phyloP scores from a whole-genome alignment of 179 eudicot species.

The Carnegiea gigantea region DNA sequence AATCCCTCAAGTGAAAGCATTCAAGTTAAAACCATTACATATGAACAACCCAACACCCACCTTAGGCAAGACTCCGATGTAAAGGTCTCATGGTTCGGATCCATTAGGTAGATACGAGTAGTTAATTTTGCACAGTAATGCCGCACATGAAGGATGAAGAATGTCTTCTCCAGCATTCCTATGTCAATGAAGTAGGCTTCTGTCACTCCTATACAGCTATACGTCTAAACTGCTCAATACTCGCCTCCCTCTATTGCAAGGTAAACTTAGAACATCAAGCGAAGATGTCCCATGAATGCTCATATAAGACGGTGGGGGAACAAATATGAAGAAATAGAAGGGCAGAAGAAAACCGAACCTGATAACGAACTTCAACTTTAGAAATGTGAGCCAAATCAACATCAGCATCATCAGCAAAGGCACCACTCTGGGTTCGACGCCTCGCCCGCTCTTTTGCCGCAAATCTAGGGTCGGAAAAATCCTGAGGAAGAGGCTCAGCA shows the following conservation, averaged over 20 bases:
- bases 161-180: not conserved
- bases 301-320: no score
- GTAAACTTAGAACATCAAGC: no score
- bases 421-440: constrained; percentile 49
- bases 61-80: not conserved
- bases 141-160: not conserved
- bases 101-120: not conserved
- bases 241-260: not conserved
- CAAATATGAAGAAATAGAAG: not conserved
- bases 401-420: constrained; percentile 48
- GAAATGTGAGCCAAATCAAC: constrained; percentile 48
- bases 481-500: constrained; percentile 32
- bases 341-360: constrained; percentile 38
- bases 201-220: not conserved
- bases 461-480: constrained; percentile 41
- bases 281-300: not conserved
- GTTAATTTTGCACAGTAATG: not conserved
- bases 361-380: constrained; percentile 65
- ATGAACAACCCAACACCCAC: not conserved
- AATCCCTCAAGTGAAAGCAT: no score
- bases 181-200: not conserved
- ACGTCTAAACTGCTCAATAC: not conserved
- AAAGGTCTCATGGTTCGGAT: not conserved
- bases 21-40: not conserved
- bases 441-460: constrained; percentile 79